Evolutionary conservation across 176 grass and related monocot genomes (phyloP).

Genomic region (Ensete glaucum): DNA sequence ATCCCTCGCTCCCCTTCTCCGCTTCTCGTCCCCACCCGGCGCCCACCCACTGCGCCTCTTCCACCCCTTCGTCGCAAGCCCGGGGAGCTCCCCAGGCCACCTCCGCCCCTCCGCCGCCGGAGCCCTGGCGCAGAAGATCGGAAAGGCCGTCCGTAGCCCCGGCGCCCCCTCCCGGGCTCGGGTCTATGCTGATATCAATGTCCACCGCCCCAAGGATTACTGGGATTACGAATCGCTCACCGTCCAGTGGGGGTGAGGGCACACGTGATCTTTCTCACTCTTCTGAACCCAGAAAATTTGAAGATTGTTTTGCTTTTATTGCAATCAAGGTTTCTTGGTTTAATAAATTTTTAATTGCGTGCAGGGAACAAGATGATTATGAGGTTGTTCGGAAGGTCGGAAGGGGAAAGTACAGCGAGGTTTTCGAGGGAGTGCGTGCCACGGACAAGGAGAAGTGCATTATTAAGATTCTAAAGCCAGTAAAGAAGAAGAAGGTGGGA

Average conservation of each 20-base stretch:
- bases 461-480: slow-evolving; percentile 91
- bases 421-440: slow-evolving; percentile 60
- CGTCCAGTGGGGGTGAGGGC: slow-evolving; percentile 66
- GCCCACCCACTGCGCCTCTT: slow-evolving; percentile 11
- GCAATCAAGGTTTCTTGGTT: not conserved
- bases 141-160: slow-evolving; percentile 41
- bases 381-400: slow-evolving; percentile 79
- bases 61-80: not conserved
- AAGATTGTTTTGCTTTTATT: slow-evolving; percentile 4
- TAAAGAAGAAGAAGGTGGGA: slow-evolving; percentile 90
- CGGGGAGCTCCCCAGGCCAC: slow-evolving; percentile 16
- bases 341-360: not conserved
- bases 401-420: slow-evolving; percentile 85
- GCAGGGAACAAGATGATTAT: slow-evolving; percentile 71
- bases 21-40: slow-evolving; percentile 21
- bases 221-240: slow-evolving; percentile 88
- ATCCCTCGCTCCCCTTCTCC: not conserved
- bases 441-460: slow-evolving; percentile 53
- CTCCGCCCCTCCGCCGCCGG: not conserved
- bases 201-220: slow-evolving; percentile 55
- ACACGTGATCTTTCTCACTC: not conserved
- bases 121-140: slow-evolving; percentile 44
- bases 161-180: slow-evolving; percentile 47
- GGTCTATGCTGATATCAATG: slow-evolving; percentile 58
- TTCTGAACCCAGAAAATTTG: not conserved